Evolutionary conservation across 352 stramenopile genomes (phyloP).

Genomic region (Pythium scleroteichum): DNA sequence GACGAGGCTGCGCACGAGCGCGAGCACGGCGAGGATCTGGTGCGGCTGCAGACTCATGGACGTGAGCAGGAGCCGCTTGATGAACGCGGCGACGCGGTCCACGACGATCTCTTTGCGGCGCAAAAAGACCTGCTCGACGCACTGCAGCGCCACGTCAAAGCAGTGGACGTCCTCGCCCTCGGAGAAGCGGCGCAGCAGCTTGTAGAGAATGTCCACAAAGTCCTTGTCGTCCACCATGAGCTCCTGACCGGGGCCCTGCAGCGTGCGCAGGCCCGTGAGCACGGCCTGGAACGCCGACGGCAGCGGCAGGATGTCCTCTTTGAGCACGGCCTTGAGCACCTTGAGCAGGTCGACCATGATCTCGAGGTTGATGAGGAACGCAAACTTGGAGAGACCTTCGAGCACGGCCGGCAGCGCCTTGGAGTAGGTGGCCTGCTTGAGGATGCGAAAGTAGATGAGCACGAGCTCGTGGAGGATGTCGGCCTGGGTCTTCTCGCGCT

Average conservation of each 20-base stretch:
- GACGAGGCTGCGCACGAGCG: constrained; percentile 87
- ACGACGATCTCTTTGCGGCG: constrained; percentile 94
- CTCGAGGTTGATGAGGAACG: constrained; percentile 98
- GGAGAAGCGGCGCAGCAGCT: constrained; percentile 73
- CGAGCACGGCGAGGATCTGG: constrained; percentile 85
- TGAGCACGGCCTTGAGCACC: constrained; percentile 93
- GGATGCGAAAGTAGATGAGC: constrained; percentile 96
- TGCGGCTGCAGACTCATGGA: constrained; percentile 84
- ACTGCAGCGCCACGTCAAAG: constrained; percentile 83
- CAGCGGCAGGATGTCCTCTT: constrained; percentile 72
- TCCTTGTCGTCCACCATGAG: constrained; percentile 97
- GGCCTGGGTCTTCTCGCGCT: constrained; percentile 93
- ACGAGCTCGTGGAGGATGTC: constrained; percentile 95
- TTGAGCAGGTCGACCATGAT: constrained; percentile 96
- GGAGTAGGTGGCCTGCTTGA: constrained; percentile 91
- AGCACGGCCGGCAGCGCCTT: constrained; percentile 91
- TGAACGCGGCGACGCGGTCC: constrained; percentile 93
- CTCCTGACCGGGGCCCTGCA: constrained; percentile 94
- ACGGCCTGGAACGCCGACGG: constrained; percentile 80
- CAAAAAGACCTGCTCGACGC: constrained; percentile 92
- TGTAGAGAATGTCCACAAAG: constrained; percentile 95
- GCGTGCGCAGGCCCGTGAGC: constrained; percentile 91
- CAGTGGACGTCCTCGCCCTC: constrained; percentile 63
- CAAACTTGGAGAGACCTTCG: constrained; percentile 94
- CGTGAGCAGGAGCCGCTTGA: constrained; percentile 92